A percentile compares a stretch with the other conserved stretches of the same genome.
Conservation (phyloP, 2,329 filamentous ascomycete genomes). For the Laburnicola sp. region DNA sequence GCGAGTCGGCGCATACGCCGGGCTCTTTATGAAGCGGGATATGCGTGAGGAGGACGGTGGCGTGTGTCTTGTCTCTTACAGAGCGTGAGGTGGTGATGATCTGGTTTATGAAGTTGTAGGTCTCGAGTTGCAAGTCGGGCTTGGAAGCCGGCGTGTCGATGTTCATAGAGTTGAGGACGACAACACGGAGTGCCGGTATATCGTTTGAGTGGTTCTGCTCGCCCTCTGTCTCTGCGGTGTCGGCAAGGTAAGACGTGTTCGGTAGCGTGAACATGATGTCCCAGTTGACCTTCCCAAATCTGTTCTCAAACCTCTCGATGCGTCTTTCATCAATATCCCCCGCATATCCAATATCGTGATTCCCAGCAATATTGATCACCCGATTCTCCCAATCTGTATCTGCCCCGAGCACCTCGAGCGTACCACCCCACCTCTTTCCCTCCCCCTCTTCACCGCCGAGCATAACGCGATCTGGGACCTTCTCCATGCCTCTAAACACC, state of each 20-base stretch:
- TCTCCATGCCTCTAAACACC: conserved; percentile 70
- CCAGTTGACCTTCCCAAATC: conserved; percentile 89
- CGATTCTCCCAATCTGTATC: conserved; percentile 69
- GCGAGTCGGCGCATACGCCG: conserved; percentile 81
- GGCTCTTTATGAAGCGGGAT: conserved; percentile 83
- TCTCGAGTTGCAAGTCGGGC: conserved; percentile 69
- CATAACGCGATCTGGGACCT: conserved; percentile 54
- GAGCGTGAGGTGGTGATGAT: conserved; percentile 65
- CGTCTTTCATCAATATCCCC: conserved; percentile 81
- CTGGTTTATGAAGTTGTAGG: conserved; percentile 74
- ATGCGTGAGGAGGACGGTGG: conserved; percentile 87
- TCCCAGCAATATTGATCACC: conserved; percentile 88
- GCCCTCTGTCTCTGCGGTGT: neutral
- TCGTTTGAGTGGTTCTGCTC: conserved; percentile 16
- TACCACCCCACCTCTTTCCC: conserved; percentile 28
- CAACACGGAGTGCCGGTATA: conserved; percentile 73
- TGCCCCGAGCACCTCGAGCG: conserved; percentile 45
- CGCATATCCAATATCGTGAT: conserved; percentile 95
- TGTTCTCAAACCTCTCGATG: conserved; percentile 76
- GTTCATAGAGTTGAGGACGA: conserved; percentile 91
- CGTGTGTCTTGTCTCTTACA: conserved; percentile 65
- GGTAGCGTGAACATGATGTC: conserved; percentile 68
- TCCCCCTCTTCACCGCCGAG: conserved; percentile 20
- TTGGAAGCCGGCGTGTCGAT: conserved; percentile 80
- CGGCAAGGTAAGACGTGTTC: neutral